phyloP scores from a whole-genome alignment of 2,329 filamentous ascomycete species.

The Fusarium torulosum region DNA sequence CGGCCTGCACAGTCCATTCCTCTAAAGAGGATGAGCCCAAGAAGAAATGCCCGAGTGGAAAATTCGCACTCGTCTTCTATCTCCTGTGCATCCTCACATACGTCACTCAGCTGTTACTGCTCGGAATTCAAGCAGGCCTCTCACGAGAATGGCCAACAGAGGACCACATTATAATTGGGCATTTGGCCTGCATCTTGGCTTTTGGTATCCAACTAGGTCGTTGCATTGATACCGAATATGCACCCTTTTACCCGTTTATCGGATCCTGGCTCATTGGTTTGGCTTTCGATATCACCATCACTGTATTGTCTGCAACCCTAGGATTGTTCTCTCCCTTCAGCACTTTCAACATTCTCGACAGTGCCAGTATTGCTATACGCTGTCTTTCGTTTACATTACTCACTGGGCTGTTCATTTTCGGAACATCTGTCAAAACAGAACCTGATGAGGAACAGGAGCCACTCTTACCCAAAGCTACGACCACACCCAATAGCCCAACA shows the following conservation, averaged over 20 bases:
- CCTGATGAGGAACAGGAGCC: constrained; percentile 70
- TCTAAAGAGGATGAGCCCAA: constrained; percentile 45
- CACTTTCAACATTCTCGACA: constrained; percentile 45
- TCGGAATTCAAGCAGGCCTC: constrained; percentile 55
- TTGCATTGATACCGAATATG: constrained; percentile 63
- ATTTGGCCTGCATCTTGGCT: constrained; percentile 72
- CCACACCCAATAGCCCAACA: constrained; percentile 41
- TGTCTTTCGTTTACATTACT: constrained; percentile 40
- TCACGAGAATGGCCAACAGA: constrained; percentile 57
- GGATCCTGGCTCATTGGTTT: constrained; percentile 72
- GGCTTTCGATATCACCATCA: constrained; percentile 65
- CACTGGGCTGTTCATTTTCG: constrained; percentile 26
- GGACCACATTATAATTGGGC: constrained; percentile 66
- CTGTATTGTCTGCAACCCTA: constrained; percentile 46
- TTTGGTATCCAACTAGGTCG: constrained; percentile 71
- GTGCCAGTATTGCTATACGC: constrained; percentile 34
- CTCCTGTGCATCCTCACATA: constrained; percentile 61
- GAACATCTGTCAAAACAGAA: constrained; percentile 39
- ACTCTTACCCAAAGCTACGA: constrained; percentile 59
- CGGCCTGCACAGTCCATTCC: constrained; percentile 66
- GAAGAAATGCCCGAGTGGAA: constrained; percentile 37
- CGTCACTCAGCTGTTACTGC: constrained; percentile 59
- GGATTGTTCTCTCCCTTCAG: constrained; percentile 9
- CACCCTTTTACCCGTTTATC: constrained; percentile 73
- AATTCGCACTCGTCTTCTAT: constrained; percentile 57